Evolutionary conservation across 208 protist genomes (phyloP), one percentile per base, ranked within the genome.

Genomic region (Trypanosoma lewisi): DNA sequence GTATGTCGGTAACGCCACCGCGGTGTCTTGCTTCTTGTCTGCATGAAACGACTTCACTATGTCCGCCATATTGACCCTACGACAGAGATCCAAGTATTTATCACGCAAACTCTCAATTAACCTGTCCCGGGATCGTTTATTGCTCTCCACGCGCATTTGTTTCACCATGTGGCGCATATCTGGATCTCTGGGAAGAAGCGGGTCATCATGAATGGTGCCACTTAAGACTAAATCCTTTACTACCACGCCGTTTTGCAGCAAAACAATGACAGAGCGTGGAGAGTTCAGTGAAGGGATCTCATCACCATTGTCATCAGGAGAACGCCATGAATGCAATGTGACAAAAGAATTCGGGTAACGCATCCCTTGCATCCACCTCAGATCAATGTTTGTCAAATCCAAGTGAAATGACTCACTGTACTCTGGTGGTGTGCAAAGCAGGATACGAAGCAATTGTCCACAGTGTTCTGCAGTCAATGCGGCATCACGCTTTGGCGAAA

Each of bases 181-280:
- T 19, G 57, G 28, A 28, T 83, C 69, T 33, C 55, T 53, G 19
- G 73, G 69, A 44, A 83, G 63, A 11, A 53, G 9, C 4, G 68
- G 8, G 27, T 47, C 65, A 9, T 56, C 75, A 34, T 80, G 63
- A n/a, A 16, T n/a, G 14, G 41, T 25, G 12, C 63, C 60, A 27
- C 9, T 19, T 23, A 50, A 59, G 31, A 67, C 12, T 41, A 91
- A 77, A 55, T 95, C 86, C 21, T 54, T 33, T 9, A 81, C 61
- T 12, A 54, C 63, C 49, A 89, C 73, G 36, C 90, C 90, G 63
- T 86, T 89, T 21, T 84, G 78, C 8, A 96, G 61, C 31, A 91
- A 28, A 47, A 89, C 78, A 27, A 96, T 59, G 39, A 67, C 81
- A 39, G 90, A 94, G 25, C 90, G 90, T 2, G 90, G 90, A 14